phyloP scores from a whole-genome alignment of 2,329 filamentous ascomycete species.

The Diaporthe sp. region DNA sequence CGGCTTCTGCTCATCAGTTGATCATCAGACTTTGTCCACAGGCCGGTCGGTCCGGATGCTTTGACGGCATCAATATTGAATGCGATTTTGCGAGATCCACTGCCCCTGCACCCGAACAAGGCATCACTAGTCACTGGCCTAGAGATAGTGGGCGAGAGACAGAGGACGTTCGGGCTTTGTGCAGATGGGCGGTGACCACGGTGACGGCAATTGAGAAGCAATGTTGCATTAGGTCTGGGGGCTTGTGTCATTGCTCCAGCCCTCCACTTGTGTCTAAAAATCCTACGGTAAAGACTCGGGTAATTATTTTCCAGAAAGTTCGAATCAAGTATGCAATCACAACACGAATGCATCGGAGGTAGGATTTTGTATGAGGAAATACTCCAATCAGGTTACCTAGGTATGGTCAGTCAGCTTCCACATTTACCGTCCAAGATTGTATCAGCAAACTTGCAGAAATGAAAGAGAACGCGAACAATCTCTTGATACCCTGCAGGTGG shows the following conservation, averaged over 20 bases:
- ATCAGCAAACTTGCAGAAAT: background rate
- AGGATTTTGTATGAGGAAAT: too few species aligned
- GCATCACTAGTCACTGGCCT: background rate
- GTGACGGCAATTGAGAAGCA: background rate
- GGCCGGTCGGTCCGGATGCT: background rate
- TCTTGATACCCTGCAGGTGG: too few species aligned
- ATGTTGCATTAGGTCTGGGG: constrained; percentile 24
- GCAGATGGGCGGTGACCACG: constrained; percentile 11
- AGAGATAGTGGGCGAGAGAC: background rate
- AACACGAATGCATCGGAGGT: background rate
- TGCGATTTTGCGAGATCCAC: background rate
- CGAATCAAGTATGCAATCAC: background rate
- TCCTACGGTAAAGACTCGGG: constrained; percentile 4
- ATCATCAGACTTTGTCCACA: constrained; percentile 11
- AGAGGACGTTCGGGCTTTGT: background rate
- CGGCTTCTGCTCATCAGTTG: constrained; percentile 31
- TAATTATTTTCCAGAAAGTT: background rate
- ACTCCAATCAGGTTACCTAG: too few species aligned
- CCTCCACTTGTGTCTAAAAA: background rate
- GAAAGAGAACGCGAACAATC: background rate
- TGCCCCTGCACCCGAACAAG: background rate
- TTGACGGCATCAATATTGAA: background rate
- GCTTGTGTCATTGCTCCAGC: constrained; percentile 3
- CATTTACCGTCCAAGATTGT: background rate
- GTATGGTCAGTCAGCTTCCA: too few species aligned